Base-by-base conservation (phyloP, 352 stramenopile species). In the Phytopythium helicoides region DNA sequence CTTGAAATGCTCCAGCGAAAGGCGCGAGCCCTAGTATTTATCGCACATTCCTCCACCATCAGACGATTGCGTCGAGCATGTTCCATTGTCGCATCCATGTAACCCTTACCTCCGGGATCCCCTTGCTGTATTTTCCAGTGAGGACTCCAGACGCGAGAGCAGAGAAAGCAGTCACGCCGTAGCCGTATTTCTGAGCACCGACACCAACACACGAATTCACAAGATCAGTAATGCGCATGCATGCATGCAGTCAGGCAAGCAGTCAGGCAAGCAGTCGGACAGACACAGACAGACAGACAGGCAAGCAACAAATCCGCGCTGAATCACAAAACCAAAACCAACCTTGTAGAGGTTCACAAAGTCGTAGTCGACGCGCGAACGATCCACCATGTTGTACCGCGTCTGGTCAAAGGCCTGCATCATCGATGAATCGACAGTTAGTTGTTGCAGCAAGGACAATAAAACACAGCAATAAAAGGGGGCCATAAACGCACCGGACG, bases 121-220 rank as follows among this genome's bases (percentile, higher is more conserved):
- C 75, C n/a, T 72, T 76, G 64, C 68, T 81, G 74, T 89, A 89
- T 54, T 91, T 91, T 56, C 77, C 77, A 36, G 81, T 86, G 33
- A 92, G 56, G 5, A 91, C 56, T 7, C 79, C 81, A 18, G 68
- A 80, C 1, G 60, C 70, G n/a, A 92, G 67, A 1, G 79, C 74
- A 21, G 67, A 86, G 74, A 72, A 92, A 36, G 76, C 86, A 14
- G 79, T 90, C 25, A 83, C 58, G 11, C 77, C 81, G 35, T 89
- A 74, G 41, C 71, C 72, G 56, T 86, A 89, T 48, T 74, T 76
- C 65, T 68, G 41, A 21, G 25, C 3, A 11, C n/a, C n/a, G n/a
- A n/a, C n/a, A 21, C 14, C n/a, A 14, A 15, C 68, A 66, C 5
- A 72, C 45, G 6, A 33, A 9, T 10, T 33, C 9, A 9, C 63